Percentiles rank a stretch among this genome's conserved stretches.
These are phyloP conservation scores for Umbelopsis sp. DNA, from an alignment of 192 early-diverging fungal species.

Conservation along the genomic window DNA sequence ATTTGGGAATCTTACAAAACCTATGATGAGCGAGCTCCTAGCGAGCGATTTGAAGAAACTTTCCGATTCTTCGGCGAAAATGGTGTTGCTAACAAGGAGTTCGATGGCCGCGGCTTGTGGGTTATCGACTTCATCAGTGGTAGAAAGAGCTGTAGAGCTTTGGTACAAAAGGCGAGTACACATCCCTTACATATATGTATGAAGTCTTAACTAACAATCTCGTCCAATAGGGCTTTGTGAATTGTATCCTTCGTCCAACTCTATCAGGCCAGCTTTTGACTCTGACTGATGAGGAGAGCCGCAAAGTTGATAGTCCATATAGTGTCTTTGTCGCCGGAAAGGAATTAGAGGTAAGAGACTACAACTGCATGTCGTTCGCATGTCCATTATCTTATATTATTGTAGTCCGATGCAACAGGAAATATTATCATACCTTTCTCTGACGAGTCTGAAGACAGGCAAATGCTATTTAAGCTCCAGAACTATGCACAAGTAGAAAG, in stretches of 20 bases:
- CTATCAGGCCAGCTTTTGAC: constrained; percentile 48
- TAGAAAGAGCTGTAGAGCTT: constrained; percentile 40
- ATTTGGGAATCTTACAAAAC: constrained; percentile 42
- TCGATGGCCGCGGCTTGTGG: constrained; percentile 48
- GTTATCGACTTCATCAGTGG: constrained; percentile 51
- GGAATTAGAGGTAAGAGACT: constrained; percentile 44
- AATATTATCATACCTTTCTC: constrained; percentile 48
- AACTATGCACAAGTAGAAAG: constrained; percentile 33
- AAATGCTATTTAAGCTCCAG: constrained; percentile 30
- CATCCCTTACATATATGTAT: not conserved
- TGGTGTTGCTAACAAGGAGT: constrained; percentile 36
- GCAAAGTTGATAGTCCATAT: constrained; percentile 25
- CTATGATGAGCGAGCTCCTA: constrained; percentile 1
- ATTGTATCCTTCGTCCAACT: constrained; percentile 45
- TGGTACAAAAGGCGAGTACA: constrained; percentile 47
- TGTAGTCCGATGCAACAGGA: constrained; percentile 43
- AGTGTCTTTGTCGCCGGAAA: constrained; percentile 42
- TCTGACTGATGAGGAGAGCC: constrained; percentile 45
- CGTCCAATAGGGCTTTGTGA: constrained; percentile 42
- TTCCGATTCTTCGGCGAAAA: constrained; percentile 37
- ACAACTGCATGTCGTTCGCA: not conserved
- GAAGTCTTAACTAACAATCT: not conserved
- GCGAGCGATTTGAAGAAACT: constrained; percentile 25
- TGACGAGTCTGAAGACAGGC: not conserved
- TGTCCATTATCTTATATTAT: not conserved